Percentiles rank a stretch among this genome's conserved stretches.
Evolutionary conservation across 108 stramenopile genomes (phyloP).

Genomic region (Mayamaea pseudoterrestris): DNA sequence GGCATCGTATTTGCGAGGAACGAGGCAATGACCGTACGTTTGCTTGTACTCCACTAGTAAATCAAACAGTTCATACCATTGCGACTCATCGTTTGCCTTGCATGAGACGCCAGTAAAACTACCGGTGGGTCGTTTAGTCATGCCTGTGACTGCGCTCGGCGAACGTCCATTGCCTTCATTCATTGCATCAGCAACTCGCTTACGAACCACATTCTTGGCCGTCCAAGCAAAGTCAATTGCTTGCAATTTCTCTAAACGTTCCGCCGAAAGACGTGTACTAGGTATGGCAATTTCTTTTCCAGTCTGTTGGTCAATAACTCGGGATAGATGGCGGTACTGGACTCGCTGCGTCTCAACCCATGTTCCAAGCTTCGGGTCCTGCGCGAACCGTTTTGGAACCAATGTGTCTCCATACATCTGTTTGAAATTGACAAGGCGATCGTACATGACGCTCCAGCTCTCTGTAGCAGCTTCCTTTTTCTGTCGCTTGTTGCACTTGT

Average conservation of each 20-base stretch:
- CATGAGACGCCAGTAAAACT: neutral
- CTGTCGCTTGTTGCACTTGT: no score
- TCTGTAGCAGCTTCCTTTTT: no score
- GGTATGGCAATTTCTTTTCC: slow-evolving; percentile 13
- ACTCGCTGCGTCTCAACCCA: slow-evolving; percentile 36
- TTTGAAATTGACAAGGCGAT: slow-evolving; percentile 23
- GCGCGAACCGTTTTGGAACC: slow-evolving; percentile 14
- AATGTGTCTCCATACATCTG: slow-evolving; percentile 24
- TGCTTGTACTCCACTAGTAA: slow-evolving; percentile 39
- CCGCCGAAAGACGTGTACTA: slow-evolving; percentile 36
- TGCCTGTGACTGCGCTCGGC: neutral
- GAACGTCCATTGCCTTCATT: neutral
- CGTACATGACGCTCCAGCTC: slow-evolving; percentile 20
- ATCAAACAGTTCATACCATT: slow-evolving; percentile 38
- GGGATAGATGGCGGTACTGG: slow-evolving; percentile 29
- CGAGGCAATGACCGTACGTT: slow-evolving; percentile 38
- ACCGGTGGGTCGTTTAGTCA: neutral
- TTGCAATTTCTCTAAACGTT: slow-evolving; percentile 35
- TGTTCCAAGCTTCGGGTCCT: slow-evolving; percentile 19
- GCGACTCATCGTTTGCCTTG: slow-evolving; percentile 7
- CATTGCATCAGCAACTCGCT: slow-evolving; percentile 3
- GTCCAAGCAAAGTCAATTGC: slow-evolving; percentile 42
- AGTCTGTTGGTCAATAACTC: slow-evolving; percentile 1
- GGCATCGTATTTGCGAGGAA: slow-evolving; percentile 34
- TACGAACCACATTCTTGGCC: slow-evolving; percentile 26